A percentile compares a stretch with the other conserved stretches of the same genome.
These are phyloP conservation scores for Bassia scoparia DNA, from an alignment of 148 eudicot genomes.

Conservation along the genomic window DNA sequence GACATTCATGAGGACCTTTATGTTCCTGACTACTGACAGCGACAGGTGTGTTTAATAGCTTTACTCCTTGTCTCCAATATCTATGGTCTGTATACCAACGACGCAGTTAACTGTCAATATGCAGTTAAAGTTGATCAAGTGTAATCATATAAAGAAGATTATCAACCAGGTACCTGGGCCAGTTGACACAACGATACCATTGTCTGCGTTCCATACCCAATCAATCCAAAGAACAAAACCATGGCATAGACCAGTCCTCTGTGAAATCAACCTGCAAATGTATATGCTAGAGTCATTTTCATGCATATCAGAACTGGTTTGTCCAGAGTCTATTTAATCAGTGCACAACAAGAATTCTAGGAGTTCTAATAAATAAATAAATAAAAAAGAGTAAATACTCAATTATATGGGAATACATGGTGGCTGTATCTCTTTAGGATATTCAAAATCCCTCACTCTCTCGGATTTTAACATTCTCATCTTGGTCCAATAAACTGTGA, in stretches of 20 bases:
- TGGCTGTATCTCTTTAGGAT: too few species aligned
- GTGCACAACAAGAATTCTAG: too few species aligned
- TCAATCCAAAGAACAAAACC: conserved; percentile 93
- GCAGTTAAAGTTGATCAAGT: background rate
- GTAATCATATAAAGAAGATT: background rate
- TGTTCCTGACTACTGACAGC: conserved; percentile 26
- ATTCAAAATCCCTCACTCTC: too few species aligned
- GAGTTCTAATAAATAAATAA: too few species aligned
- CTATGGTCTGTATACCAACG: conserved; percentile 51
- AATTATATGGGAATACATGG: too few species aligned
- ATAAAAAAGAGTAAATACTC: too few species aligned
- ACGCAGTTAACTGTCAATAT: background rate
- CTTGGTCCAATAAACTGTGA: too few species aligned
- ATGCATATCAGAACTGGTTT: background rate
- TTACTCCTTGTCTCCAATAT: conserved; percentile 87
- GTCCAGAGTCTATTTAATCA: too few species aligned
- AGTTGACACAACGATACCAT: conserved; percentile 45
- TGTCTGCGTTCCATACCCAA: conserved; percentile 63
- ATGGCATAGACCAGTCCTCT: conserved; percentile 61
- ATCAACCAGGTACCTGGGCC: conserved; percentile 68
- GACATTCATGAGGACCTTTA: conserved; percentile 15
- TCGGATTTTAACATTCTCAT: too few species aligned
- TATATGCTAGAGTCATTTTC: background rate
- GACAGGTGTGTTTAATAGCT: conserved; percentile 54
- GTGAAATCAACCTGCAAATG: conserved; percentile 54